Base-by-base conservation (phyloP, 768 basidiomycete genomes). In the Leccinum pellstonianum region DNA sequence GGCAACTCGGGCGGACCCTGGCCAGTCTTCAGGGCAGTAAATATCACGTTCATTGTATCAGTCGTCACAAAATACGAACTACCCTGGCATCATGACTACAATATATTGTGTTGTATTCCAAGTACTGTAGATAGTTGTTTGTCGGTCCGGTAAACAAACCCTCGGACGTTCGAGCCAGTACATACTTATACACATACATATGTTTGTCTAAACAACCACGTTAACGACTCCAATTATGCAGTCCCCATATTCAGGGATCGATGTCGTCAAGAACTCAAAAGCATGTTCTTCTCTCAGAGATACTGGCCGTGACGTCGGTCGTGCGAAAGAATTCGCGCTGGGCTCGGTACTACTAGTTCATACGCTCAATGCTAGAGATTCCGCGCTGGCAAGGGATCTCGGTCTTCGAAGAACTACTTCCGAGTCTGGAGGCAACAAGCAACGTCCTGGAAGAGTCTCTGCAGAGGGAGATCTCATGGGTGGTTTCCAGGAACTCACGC, bases 291-390 rank as follows among this genome's bases (percentile, higher is more conserved):
- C 85, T 91, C 62, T 89, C 94, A 47, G 95, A 98, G 79, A 90
- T 98, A 61, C 82, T 95, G 53, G 81, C 91, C 15, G 92, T 98
- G 64, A 97, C 94, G 38, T 90, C 92, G 2, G 83, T 86, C 19
- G 98, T 99, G 95, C 91, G 96, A 74, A 93, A 95, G 79, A 98
- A 98, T 77, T 94, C 95, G 51, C 86, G 96, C 48, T 98, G 96
- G 96, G 90, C 17, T 86, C 90, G 14, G 83, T 25, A 25, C 25
- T 25, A 25, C 25, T 83, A 49, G 83, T 82, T 27, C 83, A 86
- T 67, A 83, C 83, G 25, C 79, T 85, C 67, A 80, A 81, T 48
- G 76, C 83, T 53, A 80, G 84, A 64, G 88, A 88, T 68, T 83
- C 86, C 23, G 82, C 84, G 3, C 76, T 93, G 46, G 89, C 89